Conservation (phyloP, 768 basidiomycete genomes). For the Hemileccinum rubropunctum region DNA sequence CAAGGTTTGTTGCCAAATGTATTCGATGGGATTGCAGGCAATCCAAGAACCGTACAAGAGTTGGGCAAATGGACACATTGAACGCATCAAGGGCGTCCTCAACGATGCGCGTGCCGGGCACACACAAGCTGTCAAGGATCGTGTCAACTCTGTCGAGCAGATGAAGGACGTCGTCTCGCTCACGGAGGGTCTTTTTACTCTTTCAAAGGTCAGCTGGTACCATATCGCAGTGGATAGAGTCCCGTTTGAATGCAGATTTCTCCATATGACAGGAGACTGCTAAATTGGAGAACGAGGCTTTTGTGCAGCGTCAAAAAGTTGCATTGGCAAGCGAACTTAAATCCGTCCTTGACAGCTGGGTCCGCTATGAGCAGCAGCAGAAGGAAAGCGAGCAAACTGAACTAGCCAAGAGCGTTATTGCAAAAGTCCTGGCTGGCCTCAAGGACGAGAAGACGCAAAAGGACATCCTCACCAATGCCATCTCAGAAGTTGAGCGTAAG, state of each 20-base stretch:
- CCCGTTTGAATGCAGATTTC: background rate
- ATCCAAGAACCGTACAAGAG: constrained; percentile 85
- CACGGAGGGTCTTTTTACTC: constrained; percentile 85
- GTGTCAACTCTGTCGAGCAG: constrained; percentile 87
- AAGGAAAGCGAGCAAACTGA: constrained; percentile 97
- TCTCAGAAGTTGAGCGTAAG: constrained; percentile 92
- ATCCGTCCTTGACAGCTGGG: constrained; percentile 95
- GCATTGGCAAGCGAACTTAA: constrained; percentile 88
- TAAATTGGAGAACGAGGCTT: constrained; percentile 82
- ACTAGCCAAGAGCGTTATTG: constrained; percentile 83
- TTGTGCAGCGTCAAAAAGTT: constrained; percentile 87
- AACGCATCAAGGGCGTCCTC: constrained; percentile 79
- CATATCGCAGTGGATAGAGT: background rate
- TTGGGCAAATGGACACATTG: constrained; percentile 89
- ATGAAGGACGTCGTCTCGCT: constrained; percentile 95
- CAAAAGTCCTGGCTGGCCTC: constrained; percentile 79
- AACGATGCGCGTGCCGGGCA: constrained; percentile 83
- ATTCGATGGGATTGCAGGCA: constrained; percentile 41
- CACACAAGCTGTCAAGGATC: constrained; percentile 88
- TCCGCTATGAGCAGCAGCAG: constrained; percentile 93
- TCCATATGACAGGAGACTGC: constrained; percentile 73
- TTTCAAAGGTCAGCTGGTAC: constrained; percentile 71
- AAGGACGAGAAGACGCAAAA: constrained; percentile 87
- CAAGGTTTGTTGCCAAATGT: constrained; percentile 2
- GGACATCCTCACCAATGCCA: constrained; percentile 75